Evolutionary conservation across 164 flowering plant genomes (phyloP).

Genomic region (Echeveria elegans): DNA sequence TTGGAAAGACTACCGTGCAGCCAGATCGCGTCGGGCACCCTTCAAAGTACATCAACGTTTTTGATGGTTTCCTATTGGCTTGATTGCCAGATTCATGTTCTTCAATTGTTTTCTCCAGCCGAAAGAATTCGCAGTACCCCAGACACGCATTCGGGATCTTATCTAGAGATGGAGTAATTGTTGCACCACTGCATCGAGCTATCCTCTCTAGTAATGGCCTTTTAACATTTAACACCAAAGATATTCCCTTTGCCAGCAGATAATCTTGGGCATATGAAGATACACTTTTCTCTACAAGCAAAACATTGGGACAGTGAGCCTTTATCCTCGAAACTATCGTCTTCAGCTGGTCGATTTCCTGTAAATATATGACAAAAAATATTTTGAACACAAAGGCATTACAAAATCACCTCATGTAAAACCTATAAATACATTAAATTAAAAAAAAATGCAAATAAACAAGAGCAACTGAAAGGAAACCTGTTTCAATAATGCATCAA

Average conservation of each 20-base stretch:
- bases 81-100: conserved; percentile 44
- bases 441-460: not conserved
- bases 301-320: conserved; percentile 81
- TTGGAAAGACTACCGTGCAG: conserved; percentile 72
- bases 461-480: conserved; percentile 20
- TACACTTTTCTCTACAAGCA: conserved; percentile 93
- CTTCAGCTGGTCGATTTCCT: conserved; percentile 95
- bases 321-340: conserved; percentile 77
- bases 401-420: not conserved
- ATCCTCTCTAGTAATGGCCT: conserved; percentile 77
- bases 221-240: conserved; percentile 86
- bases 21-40: conserved; percentile 97
- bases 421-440: not conserved
- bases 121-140: conserved; percentile 87
- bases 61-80: conserved; percentile 51
- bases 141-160: conserved; percentile 45
- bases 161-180: conserved; percentile 67
- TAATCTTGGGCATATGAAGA: conserved; percentile 90
- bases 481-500: conserved; percentile 83
- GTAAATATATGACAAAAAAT: conserved; percentile 14
- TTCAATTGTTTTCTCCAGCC: conserved; percentile 62
- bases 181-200: conserved; percentile 88
- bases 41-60: conserved; percentile 90
- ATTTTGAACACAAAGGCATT: not conserved
- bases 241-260: conserved; percentile 81